Evolutionary conservation across 192 early-diverging fungal genomes (phyloP), one percentile per base, ranked within the genome.

Genomic region (Bifiguratus adelaidae): DNA sequence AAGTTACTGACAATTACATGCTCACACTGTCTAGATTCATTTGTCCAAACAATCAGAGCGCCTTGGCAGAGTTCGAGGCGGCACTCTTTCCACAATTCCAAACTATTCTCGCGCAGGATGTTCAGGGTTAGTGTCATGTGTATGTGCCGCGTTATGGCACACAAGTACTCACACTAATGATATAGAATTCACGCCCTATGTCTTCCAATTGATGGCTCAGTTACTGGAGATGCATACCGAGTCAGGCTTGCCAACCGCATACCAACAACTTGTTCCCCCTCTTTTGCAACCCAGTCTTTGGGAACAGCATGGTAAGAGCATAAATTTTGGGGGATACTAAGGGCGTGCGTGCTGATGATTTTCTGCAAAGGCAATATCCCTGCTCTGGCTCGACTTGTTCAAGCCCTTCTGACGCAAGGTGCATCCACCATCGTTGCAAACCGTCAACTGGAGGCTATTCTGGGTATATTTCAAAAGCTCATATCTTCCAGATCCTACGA

Each of bases 201-300:
- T 91, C 8, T 95, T 99, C 76, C 96, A 99, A 65, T 71, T 99
- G 48, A 61, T 97, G 47, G 75, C 91, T 4, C 91, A 92, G 56
- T 69, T 99, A 29, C 63, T 97, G 25, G 76, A 80, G 8, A 77
- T 82, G 45, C 87, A 97, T 59, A 53, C 65, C 13, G 72, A 65
- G 23, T 36, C 54, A 1, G 65, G 67, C 0, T 68, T 99, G 19
- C 80, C 94, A 4, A 60, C 70, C 2, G 53, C 75, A 1, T 99
- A 97, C 66, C 58, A 78, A 42, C 48, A 45, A 4, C 65, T 97
- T 62, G 50, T 97, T 21, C 70, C 69, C 6, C 82, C 86, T 30
- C 61, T 99, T 29, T 61, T 99, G 33, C 72, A 79, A 45, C 94
- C 92, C n/a, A 48, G 61, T 27, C 72, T 91, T 32, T 99, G 96